Evolutionary conservation across 805 yeast species (phyloP).

Genomic region (Citeromyces nyonsensis): DNA sequence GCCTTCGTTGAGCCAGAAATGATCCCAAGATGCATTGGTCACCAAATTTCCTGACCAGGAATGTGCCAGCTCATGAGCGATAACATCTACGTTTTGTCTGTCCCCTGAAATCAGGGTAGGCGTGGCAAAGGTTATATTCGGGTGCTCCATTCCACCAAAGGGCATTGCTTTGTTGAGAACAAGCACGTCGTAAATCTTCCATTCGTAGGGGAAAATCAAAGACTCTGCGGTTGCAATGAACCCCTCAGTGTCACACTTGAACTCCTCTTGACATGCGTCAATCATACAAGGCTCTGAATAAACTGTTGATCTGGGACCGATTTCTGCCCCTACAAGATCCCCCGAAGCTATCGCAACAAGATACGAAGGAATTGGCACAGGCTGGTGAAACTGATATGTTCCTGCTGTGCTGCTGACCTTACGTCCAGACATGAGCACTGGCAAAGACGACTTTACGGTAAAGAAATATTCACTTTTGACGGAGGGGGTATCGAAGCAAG

Average conservation of each 20-base stretch:
- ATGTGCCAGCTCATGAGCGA: slow-evolving; percentile 89
- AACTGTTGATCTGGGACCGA: slow-evolving; percentile 81
- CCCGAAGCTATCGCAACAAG: slow-evolving; percentile 80
- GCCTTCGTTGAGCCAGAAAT: slow-evolving; percentile 91
- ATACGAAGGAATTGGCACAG: slow-evolving; percentile 76
- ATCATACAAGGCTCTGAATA: slow-evolving; percentile 64
- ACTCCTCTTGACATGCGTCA: slow-evolving; percentile 61
- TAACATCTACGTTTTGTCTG: slow-evolving; percentile 72
- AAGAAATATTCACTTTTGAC: slow-evolving; percentile 54
- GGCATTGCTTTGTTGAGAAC: slow-evolving; percentile 69
- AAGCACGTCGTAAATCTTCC: slow-evolving; percentile 71
- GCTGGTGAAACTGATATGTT: slow-evolving; percentile 43
- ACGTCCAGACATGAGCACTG: slow-evolving; percentile 61
- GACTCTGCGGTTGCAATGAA: slow-evolving; percentile 69
- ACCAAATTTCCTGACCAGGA: slow-evolving; percentile 89
- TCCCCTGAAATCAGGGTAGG: slow-evolving; percentile 81
- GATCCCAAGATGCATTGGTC: slow-evolving; percentile 85
- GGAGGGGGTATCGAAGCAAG: slow-evolving; percentile 85
- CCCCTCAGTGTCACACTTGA: slow-evolving; percentile 64
- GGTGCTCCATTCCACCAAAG: slow-evolving; percentile 93
- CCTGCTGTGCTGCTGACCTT: slow-evolving; percentile 16
- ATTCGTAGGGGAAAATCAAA: slow-evolving; percentile 65
- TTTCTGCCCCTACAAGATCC: slow-evolving; percentile 44
- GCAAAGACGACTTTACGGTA: slow-evolving; percentile 43
- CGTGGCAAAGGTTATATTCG: slow-evolving; percentile 81